phyloP scores from a whole-genome alignment of 768 basidiomycete species.

The Mycena vitilis region DNA sequence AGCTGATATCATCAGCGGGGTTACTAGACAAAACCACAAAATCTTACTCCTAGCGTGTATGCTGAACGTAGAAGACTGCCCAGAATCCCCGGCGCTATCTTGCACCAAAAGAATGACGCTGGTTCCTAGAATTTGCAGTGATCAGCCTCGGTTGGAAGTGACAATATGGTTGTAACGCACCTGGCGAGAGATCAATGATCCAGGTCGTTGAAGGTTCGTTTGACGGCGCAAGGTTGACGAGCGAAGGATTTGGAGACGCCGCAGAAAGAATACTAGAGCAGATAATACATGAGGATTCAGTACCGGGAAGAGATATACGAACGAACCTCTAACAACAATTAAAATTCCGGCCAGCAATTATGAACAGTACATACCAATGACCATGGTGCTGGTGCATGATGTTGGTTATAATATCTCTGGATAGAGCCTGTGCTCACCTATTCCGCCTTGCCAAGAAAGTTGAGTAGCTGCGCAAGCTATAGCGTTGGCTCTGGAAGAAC shows the following conservation, averaged over 20 bases:
- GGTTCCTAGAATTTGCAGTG: neutral
- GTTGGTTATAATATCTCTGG: neutral
- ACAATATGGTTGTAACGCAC: neutral
- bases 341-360: neutral
- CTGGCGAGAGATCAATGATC: constrained; percentile 7
- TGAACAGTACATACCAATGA: constrained; percentile 7
- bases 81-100: constrained; percentile 15
- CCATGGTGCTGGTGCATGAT: constrained; percentile 8
- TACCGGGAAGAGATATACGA: neutral
- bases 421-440: neutral
- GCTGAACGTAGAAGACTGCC: constrained; percentile 21
- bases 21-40: neutral
- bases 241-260: neutral
- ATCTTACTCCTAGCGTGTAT: constrained; percentile 8
- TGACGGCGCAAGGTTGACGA: constrained; percentile 8
- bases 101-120: constrained; percentile 13
- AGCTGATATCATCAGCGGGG: neutral
- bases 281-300: neutral
- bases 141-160: neutral
- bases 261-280: constrained; percentile 22
- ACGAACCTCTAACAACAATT: constrained; percentile 18
- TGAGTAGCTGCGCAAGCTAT: neutral
- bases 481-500: neutral
- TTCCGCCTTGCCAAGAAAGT: constrained; percentile 26
- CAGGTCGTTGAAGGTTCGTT: constrained; percentile 10